phyloP scores from a whole-genome alignment of 208 protist species.

The Trypanosoma congolense region DNA sequence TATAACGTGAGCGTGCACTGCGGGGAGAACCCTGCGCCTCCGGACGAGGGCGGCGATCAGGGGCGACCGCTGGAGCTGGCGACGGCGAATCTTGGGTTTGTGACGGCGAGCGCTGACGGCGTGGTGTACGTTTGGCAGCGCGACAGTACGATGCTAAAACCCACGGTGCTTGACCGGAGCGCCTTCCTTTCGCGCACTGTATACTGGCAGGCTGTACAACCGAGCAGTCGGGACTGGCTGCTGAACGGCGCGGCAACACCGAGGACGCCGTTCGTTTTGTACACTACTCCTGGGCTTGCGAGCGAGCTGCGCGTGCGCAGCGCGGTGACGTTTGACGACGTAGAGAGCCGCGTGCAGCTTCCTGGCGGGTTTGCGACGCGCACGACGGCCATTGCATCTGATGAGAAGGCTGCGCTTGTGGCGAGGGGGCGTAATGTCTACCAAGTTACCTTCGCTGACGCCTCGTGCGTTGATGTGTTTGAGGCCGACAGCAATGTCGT shows the following conservation, averaged over 20 bases:
- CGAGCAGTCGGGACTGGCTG: slow-evolving; percentile 17
- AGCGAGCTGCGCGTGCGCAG: slow-evolving; percentile 15
- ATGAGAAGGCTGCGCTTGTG: slow-evolving; percentile 21
- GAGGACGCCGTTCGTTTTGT: slow-evolving; percentile 7
- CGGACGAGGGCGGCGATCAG: background rate
- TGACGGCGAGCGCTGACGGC: slow-evolving; percentile 49
- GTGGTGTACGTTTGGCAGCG: slow-evolving; percentile 57
- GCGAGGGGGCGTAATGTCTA: slow-evolving; percentile 32
- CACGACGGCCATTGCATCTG: slow-evolving; percentile 20
- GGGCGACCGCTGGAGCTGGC: slow-evolving; percentile 19
- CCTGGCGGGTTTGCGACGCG: slow-evolving; percentile 9
- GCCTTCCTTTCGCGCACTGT: slow-evolving; percentile 11
- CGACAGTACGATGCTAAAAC: slow-evolving; percentile 11
- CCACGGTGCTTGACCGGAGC: slow-evolving; percentile 6
- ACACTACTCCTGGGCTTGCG: slow-evolving; percentile 22
- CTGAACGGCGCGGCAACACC: slow-evolving; percentile 2
- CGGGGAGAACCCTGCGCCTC: background rate
- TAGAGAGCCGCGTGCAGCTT: slow-evolving; percentile 10
- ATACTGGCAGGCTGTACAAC: slow-evolving; percentile 22
- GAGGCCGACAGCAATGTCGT: slow-evolving; percentile 12
- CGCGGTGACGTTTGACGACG: slow-evolving; percentile 19
- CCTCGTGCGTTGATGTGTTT: slow-evolving; percentile 12
- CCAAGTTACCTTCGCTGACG: slow-evolving; percentile 16
- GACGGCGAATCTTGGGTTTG: slow-evolving; percentile 52
- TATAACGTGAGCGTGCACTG: slow-evolving; percentile 1